Evolutionary conservation across 305 asterid species (phyloP).

Genomic region (Fraxinus albicans): DNA sequence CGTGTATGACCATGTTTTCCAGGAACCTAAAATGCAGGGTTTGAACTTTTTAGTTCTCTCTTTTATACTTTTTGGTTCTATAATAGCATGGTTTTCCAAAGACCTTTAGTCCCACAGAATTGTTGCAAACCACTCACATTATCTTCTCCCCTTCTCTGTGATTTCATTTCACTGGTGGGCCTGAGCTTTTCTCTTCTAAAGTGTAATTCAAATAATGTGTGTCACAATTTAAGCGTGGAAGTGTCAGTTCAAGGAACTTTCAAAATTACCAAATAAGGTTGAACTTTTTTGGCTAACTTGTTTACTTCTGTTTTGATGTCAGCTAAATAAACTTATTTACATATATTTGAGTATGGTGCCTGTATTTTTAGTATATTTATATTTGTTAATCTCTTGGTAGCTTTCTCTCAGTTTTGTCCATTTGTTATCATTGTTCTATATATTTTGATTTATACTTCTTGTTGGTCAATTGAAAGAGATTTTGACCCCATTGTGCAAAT

Average conservation of each 20-base stretch:
- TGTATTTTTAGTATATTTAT: not conserved
- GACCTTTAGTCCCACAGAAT: not conserved
- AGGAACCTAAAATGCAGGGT: not conserved
- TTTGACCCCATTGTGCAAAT: not conserved
- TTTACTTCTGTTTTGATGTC: not conserved
- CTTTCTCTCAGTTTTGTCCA: not conserved
- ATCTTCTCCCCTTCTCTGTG: not conserved
- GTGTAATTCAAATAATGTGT: not conserved
- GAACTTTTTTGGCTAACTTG: not conserved
- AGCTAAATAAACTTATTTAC: not conserved
- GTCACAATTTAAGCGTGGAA: not conserved
- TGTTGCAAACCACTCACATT: not conserved
- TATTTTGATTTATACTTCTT: not conserved
- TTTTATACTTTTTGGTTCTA: not conserved
- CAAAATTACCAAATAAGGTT: not conserved
- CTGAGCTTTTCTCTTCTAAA: not conserved
- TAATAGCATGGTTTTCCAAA: not conserved
- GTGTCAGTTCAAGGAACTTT: not conserved
- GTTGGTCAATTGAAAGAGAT: not conserved
- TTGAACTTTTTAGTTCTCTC: not conserved
- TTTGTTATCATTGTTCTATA: not conserved
- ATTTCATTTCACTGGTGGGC: not conserved
- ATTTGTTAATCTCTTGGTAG: not conserved
- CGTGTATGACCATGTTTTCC: not conserved
- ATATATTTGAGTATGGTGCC: not conserved